Percentiles rank a stretch among this genome's conserved stretches.
Evolutionary conservation across 768 basidiomycete species (phyloP).

Genomic region (Kondoa subrosea): DNA sequence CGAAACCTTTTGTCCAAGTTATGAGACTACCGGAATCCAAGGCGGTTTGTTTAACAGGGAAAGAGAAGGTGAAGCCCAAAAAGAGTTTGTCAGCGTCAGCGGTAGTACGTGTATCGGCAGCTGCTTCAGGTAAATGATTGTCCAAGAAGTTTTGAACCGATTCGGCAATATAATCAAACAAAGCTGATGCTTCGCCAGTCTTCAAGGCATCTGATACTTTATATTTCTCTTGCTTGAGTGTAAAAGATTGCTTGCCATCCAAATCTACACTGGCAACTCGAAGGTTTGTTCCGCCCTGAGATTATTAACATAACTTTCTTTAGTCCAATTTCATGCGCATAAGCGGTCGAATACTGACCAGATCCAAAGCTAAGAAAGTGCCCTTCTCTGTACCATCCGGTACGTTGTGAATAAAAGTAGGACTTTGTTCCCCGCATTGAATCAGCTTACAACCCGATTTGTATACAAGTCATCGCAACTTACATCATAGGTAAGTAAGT

Average conservation of each 20-base stretch:
- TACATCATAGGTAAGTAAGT: conserved; percentile 71
- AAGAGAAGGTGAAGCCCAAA: conserved; percentile 73
- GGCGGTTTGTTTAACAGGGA: conserved; percentile 86
- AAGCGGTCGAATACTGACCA: background rate
- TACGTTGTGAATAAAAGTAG: conserved; percentile 86
- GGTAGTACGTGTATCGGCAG: conserved; percentile 19
- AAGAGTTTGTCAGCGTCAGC: conserved; percentile 34
- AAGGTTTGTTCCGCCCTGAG: conserved; percentile 79
- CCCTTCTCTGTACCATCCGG: conserved; percentile 88
- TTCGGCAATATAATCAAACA: conserved; percentile 96
- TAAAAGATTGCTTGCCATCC: conserved; percentile 76
- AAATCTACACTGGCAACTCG: conserved; percentile 59
- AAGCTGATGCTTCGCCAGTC: conserved; percentile 65
- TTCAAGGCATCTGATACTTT: conserved; percentile 86
- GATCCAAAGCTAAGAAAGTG: conserved; percentile 83
- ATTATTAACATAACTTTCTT: background rate
- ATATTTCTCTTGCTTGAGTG: conserved; percentile 85
- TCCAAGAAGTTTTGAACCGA: conserved; percentile 81
- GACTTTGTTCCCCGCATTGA: conserved; percentile 37
- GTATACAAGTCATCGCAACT: background rate
- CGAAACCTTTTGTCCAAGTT: conserved; percentile 54
- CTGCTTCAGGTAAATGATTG: conserved; percentile 28
- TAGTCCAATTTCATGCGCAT: background rate
- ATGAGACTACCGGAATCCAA: conserved; percentile 74
- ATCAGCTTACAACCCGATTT: background rate